Evolutionary conservation across 75 land plant species (phyloP).

Genomic region (Cryptomeria japonica): DNA sequence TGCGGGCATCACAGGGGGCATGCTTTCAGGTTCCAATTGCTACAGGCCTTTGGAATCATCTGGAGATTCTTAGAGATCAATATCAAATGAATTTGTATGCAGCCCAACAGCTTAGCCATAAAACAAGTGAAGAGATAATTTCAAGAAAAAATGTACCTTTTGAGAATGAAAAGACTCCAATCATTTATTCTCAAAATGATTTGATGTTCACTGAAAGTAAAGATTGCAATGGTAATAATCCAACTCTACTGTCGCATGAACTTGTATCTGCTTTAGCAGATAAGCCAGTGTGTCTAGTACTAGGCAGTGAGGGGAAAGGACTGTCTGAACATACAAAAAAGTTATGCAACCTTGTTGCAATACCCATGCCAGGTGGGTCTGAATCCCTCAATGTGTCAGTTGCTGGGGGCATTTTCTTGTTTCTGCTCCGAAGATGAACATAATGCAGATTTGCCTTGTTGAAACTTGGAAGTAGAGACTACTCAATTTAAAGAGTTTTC

Average conservation of each 20-base stretch:
- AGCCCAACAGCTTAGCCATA: constrained; percentile 52
- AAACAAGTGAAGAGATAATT: constrained; percentile 8
- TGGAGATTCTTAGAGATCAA: constrained; percentile 37
- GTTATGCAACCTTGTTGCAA: constrained; percentile 65
- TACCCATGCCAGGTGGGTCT: constrained; percentile 87
- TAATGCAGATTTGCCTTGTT: not conserved
- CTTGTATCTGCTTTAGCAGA: constrained; percentile 30
- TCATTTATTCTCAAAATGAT: not conserved
- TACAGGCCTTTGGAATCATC: constrained; percentile 68
- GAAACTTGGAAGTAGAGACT: not conserved
- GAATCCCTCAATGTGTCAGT: constrained; percentile 98
- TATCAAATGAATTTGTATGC: constrained; percentile 71
- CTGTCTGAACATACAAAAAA: constrained; percentile 53
- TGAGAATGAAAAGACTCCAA: constrained; percentile 10
- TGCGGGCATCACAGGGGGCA: constrained; percentile 89
- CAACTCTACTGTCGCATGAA: constrained; percentile 23
- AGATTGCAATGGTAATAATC: not conserved
- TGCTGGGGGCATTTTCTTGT: constrained; percentile 95
- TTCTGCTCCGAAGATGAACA: constrained; percentile 33
- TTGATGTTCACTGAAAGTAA: not conserved
- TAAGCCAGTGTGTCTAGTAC: constrained; percentile 66
- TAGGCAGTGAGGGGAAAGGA: constrained; percentile 94
- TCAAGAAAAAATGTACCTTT: not conserved
- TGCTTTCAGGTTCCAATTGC: constrained; percentile 85
- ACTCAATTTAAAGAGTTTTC: not conserved